phyloP scores from a whole-genome alignment of 2,329 filamentous ascomycete genomes.

The Ceratocystiopsis brevicomis region DNA sequence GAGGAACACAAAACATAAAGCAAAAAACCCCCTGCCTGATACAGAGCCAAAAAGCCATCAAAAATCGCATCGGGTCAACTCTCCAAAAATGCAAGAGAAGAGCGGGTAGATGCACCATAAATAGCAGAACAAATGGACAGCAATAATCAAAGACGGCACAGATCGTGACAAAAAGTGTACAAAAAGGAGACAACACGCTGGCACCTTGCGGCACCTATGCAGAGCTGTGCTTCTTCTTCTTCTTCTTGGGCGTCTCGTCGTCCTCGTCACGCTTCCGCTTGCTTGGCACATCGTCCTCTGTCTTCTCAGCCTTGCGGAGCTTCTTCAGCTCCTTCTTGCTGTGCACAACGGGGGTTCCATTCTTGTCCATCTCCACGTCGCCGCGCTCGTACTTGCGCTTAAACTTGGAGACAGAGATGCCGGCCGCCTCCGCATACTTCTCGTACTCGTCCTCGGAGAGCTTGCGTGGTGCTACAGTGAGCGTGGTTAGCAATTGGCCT shows the following conservation, averaged over 20 bases:
- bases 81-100: background rate
- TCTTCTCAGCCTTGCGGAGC: constrained; percentile 12
- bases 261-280: constrained; percentile 55
- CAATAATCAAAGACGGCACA: background rate
- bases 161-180: background rate
- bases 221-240: constrained; percentile 22
- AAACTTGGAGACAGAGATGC: constrained; percentile 57
- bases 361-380: constrained; percentile 46
- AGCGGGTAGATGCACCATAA: background rate
- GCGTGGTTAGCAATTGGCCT: constrained; percentile 7
- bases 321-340: constrained; percentile 28
- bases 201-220: background rate
- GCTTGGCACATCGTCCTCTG: constrained; percentile 19
- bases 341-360: constrained; percentile 46
- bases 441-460: constrained; percentile 37
- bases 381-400: constrained; percentile 61
- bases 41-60: too few species aligned
- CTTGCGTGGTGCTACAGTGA: constrained; percentile 15
- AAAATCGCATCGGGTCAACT: too few species aligned
- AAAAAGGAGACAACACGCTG: too few species aligned
- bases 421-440: constrained; percentile 43
- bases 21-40: too few species aligned
- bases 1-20: too few species aligned
- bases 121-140: background rate
- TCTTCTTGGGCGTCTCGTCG: constrained; percentile 37